Percentiles rank a stretch among this genome's conserved stretches.
These are phyloP conservation scores for Stenogyne calaminthoides DNA, from an alignment of 305 asterid species.

Conservation along the genomic window DNA sequence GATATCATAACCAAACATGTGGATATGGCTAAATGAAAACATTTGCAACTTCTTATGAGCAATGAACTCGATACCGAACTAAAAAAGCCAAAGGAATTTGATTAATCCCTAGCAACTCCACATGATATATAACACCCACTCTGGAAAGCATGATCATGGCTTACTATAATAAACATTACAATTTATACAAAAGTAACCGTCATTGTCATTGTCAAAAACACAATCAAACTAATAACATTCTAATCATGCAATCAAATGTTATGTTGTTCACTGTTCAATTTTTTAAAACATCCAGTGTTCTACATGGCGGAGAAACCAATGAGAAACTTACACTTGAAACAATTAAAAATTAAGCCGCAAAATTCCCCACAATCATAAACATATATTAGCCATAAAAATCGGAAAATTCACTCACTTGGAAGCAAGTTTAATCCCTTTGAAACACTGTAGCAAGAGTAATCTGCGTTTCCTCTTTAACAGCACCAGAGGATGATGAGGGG, in stretches of 20 bases:
- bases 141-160: conserved; percentile 22
- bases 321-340: conserved; percentile 10
- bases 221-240: neutral
- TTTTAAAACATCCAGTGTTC: neutral
- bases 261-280: neutral
- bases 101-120: conserved; percentile 16
- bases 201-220: conserved; percentile 16
- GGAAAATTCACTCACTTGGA: conserved; percentile 50
- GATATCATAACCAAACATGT: neutral
- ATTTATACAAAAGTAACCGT: neutral
- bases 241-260: conserved; percentile 11
- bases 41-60: conserved; percentile 15
- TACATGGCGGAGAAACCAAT: neutral
- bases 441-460: conserved; percentile 36
- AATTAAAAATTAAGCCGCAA: neutral
- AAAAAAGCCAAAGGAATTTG: neutral
- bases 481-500: conserved; percentile 41
- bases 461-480: conserved; percentile 30
- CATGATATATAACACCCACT: conserved; percentile 10
- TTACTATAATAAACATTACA: neutral
- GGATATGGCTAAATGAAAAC: neutral
- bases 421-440: conserved; percentile 58
- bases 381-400: neutral
- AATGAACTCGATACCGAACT: neutral
- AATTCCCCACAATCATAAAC: neutral